Evolutionary conservation across 2,329 filamentous ascomycete genomes (phyloP).

Genomic region (Apiospora kogelbergensis): DNA sequence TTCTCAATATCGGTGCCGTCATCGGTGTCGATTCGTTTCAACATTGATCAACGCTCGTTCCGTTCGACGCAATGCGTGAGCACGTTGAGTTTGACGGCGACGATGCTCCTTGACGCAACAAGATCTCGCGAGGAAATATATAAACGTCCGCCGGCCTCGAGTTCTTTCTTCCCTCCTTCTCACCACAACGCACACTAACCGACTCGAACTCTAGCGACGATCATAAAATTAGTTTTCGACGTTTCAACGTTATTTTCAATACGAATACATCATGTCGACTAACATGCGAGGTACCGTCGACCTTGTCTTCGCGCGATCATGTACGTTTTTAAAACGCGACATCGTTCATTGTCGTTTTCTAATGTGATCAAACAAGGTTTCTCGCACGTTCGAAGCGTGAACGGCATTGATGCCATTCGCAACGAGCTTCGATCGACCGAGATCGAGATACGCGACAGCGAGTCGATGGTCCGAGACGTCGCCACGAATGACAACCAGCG

Average conservation of each 20-base stretch:
- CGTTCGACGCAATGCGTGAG: not conserved
- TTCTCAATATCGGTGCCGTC: no score
- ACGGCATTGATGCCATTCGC: not conserved
- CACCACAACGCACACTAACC: no score
- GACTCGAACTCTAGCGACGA: no score
- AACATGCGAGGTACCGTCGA: not conserved
- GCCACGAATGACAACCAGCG: not conserved
- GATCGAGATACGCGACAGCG: no score
- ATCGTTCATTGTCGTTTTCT: no score
- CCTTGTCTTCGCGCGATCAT: not conserved
- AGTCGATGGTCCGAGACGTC: not conserved
- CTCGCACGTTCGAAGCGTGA: not conserved
- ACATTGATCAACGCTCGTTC: not conserved
- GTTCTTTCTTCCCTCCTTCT: not conserved
- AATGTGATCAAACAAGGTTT: no score
- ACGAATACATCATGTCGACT: not conserved
- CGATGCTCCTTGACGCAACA: not conserved
- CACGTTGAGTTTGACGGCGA: not conserved
- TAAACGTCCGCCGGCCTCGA: not conserved
- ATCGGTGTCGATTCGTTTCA: no score
- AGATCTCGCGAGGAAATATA: not conserved
- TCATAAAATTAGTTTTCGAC: no score
- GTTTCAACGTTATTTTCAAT: not conserved
- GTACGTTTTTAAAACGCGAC: no score
- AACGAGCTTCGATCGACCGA: not conserved